A percentile compares a stretch with the other conserved stretches of the same genome.
Evolutionary conservation across 768 basidiomycete species (phyloP).

Genomic region (Naganishia randhawae): DNA sequence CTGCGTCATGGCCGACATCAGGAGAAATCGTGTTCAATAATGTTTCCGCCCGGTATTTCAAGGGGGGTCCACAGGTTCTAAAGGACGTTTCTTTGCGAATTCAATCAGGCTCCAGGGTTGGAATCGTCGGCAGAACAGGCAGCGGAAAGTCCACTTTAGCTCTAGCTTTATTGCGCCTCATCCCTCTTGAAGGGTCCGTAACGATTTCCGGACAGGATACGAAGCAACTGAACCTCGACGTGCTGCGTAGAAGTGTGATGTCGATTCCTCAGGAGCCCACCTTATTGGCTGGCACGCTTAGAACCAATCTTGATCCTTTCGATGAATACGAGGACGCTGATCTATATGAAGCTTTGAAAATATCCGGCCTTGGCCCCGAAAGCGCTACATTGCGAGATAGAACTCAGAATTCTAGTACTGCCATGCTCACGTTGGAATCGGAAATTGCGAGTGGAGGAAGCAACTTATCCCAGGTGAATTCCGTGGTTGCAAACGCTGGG

Average conservation of each 20-base stretch:
- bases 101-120: slow-evolving; percentile 60
- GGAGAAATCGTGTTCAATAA: slow-evolving; percentile 59
- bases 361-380: slow-evolving; percentile 52
- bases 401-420: not conserved
- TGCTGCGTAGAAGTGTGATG: slow-evolving; percentile 60
- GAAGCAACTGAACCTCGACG: slow-evolving; percentile 58
- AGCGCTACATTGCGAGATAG: not conserved
- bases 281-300: slow-evolving; percentile 59
- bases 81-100: slow-evolving; percentile 62
- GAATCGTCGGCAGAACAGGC: slow-evolving; percentile 64
- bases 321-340: slow-evolving; percentile 58
- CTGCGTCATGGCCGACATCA: slow-evolving; percentile 64
- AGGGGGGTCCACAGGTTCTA: slow-evolving; percentile 62
- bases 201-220: slow-evolving; percentile 59
- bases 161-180: slow-evolving; percentile 59
- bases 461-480: slow-evolving; percentile 42
- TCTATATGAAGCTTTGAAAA: slow-evolving; percentile 56
- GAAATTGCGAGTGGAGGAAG: slow-evolving; percentile 50
- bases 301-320: slow-evolving; percentile 64
- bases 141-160: slow-evolving; percentile 57
- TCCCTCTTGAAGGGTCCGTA: slow-evolving; percentile 59
- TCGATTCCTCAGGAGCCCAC: slow-evolving; percentile 64
- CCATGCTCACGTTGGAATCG: slow-evolving; percentile 44
- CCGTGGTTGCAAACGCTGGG: too few species aligned
- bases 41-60: slow-evolving; percentile 58